Base-by-base conservation (phyloP, 1,139 yeast genomes). In the Sugiyamaella sp. region DNA sequence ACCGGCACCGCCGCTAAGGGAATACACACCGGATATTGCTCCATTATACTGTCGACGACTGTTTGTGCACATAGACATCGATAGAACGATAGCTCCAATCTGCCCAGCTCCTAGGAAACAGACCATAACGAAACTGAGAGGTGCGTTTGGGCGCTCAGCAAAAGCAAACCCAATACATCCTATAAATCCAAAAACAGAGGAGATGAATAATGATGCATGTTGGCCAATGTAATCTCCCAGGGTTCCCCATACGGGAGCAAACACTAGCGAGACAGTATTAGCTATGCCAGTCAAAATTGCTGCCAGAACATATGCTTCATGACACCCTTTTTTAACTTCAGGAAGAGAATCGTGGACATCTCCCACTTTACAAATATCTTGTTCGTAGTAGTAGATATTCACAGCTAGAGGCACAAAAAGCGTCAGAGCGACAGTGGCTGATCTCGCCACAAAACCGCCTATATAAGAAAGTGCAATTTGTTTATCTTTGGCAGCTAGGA, bases 1-100 rank as follows among this genome's bases (percentile, higher is more conserved):
- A 1, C 93, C 93, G n/a, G 82, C 52, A 1, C 89, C 89, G 6
- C 90, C 90, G 61, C 79, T 73, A 52, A 86, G 76, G 16, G 85
- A 79, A 65, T 82, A 84, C 5, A 84, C 80, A 1, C 93, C 93
- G 54, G 86, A 79, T 41, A 86, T 77, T 4, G 88, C 78, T 4
- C 93, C 93, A 52, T 82, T 79, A 53, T 73, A 64, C 63, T 65
- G 70, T 24, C 75, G 68, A 19, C 74, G 71, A 27, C 70, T 67
- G 52, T 74, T 77, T 0, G 82, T 77, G 51, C 75, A 73, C 49
- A 75, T 63, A 1, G 78, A 71, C 74, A 78, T 73, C 8, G 82
- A 77, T 5, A 75, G 74, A 45, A 85, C 80, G 25, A 84, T 79
- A 25, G 80, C 75, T 2, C 88, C 87, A 49, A 84, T 81, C 66